Evolutionary conservation across 2,329 filamentous ascomycete species (phyloP), one percentile per base, ranked within the genome.

Genomic region (Ascochyta rabiei): DNA sequence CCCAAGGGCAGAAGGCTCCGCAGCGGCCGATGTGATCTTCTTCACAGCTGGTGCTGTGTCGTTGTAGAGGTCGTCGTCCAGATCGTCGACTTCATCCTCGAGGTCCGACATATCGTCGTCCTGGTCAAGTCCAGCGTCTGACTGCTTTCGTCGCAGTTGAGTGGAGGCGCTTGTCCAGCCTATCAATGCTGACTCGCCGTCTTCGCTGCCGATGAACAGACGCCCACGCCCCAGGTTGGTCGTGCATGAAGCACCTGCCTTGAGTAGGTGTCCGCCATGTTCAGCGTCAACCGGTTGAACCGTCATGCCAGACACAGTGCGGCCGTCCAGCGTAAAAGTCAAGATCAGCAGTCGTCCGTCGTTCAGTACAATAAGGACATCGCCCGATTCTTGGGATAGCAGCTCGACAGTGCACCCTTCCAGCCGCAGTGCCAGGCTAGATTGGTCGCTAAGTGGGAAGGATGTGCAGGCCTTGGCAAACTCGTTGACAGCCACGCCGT

Each of bases 401-500:
- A 89, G 82, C 61, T 96, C 90, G 40, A 97, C 81, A 23, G 84
- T 81, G 73, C 90, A 95, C 9, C 87, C 86, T 76, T 99, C 96
- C 1, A 99, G 79, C 31, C 88, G 89, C 56, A 98, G 78, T 15
- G 84, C 84, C 39, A 98, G 80, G 40, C 90, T 85, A 0, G 91
- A 90, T 75, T 97, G 93, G 72, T 99, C 95, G 5, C 85, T 84
- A 72, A 99, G 86, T 45, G 88, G 85, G 67, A 97, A 98, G 0
- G 89, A 85, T 2, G 93, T 96, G 60, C 86, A 85, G 57, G 90
- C 85, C 72, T 88, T 91, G 4, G 93, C 89, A 76, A 96, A 96
- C 30, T 91, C 85, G 69, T 99, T 99, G 60, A 99, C 90, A 4
- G 89, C 93, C 54, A 98, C 89, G 2, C 92, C 93, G 68, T 91